Evolutionary conservation across 2,329 filamentous ascomycete species (phyloP), one percentile per base, ranked within the genome.

Genomic region (Penicillium sp.): DNA sequence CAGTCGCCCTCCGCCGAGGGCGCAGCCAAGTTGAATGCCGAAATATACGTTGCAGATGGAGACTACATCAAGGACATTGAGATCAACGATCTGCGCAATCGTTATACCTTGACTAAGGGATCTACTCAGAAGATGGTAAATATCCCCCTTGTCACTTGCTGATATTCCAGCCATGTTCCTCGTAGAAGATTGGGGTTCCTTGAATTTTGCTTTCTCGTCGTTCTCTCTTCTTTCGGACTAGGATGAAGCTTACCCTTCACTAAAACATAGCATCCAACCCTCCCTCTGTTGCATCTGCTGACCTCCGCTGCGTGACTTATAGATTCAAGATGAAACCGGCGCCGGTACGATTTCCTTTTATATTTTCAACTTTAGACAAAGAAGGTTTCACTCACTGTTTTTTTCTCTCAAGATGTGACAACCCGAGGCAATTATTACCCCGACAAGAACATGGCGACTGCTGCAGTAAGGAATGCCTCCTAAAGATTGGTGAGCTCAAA

Each of bases 321-420:
- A 99, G 94, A 99, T 99, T 72, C 96, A 96, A 88, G 93, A 97
- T 82, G 91, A 97, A 72, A 97, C 93, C 87, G 94, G 94, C 84
- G 93, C 94, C 84, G 94, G 94, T 99, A 99, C 87, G 92, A 85
- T 81, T 74, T 77, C 75, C 67, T 58, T 61, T 68, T 68, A 65
- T 57, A 65, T 66, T 63, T 66, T 73, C 76, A 75, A 73, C 69
- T 73, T 75, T 76, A 76, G 68, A 75, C 73, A 63, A 75, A 71
- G 76, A 78, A 84, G 80, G 84, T 86, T 79, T 83, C 71, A 79
- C 73, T 80, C 75, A 78, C 77, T 78, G 77, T 73, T 77, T 76
- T 53, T 78, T 77, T 44, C 35, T 42, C 31, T 50, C 14, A 91
- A 97, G 94, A 99, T 92, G 91, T 99, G 82, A 99, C 94, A 46